Conservation (phyloP, 495 filamentous ascomycete genomes). For the Talaromyces liani region DNA sequence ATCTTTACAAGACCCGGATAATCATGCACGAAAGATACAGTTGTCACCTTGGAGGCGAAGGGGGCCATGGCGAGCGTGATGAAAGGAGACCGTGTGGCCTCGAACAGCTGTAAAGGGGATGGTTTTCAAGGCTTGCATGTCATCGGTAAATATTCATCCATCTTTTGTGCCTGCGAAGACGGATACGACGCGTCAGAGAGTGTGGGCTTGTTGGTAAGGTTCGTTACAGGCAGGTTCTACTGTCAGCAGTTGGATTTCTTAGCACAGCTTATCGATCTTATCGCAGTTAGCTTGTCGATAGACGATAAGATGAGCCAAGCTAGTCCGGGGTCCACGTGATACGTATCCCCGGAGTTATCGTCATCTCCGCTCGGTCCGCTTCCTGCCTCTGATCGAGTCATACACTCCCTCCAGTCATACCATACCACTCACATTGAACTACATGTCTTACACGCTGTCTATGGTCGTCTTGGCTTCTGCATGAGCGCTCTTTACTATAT, state of each 20-base stretch:
- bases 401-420: background rate
- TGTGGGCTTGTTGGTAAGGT: too few relatives aligned
- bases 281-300: background rate
- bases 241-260: slow-evolving; percentile 8
- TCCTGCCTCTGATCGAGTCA: background rate
- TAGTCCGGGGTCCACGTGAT: background rate
- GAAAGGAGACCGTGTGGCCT: too few relatives aligned
- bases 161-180: too few relatives aligned
- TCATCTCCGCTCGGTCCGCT: background rate
- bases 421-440: background rate
- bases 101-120: too few relatives aligned
- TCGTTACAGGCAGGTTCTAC: too few relatives aligned
- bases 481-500: background rate
- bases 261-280: slow-evolving; percentile 5
- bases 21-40: too few relatives aligned
- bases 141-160: too few relatives aligned
- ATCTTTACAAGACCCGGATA: too few relatives aligned
- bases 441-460: background rate
- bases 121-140: too few relatives aligned
- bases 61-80: too few relatives aligned
- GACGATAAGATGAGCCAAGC: background rate
- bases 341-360: background rate
- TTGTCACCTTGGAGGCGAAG: too few relatives aligned
- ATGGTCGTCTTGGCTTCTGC: background rate
- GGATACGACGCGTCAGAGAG: too few relatives aligned